Evolutionary conservation across 176 grass and related monocot species (phyloP).

Genomic region (Triticum dicoccoides): DNA sequence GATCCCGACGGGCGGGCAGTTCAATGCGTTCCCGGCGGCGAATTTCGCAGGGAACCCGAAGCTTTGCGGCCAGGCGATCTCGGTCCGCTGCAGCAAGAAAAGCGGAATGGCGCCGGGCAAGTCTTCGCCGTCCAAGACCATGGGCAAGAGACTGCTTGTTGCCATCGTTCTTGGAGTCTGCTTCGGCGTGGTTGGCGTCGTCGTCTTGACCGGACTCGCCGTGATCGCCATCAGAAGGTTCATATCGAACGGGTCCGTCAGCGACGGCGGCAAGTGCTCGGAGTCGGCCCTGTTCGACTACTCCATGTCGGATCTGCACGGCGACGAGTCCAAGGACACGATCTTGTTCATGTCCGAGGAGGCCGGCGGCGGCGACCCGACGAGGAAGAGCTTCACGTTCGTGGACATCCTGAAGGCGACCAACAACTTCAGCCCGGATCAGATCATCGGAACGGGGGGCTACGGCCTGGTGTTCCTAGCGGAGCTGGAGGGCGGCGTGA

Average conservation of each 20-base stretch:
- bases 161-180: slow-evolving; percentile 43
- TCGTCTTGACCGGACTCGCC: slow-evolving; percentile 15
- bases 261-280: background rate
- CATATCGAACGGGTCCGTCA: background rate
- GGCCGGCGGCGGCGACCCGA: background rate
- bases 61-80: slow-evolving; percentile 38
- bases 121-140: background rate
- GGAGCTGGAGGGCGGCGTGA: slow-evolving; percentile 29
- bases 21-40: slow-evolving; percentile 30
- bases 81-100: background rate
- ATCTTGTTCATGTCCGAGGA: slow-evolving; percentile 35
- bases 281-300: slow-evolving; percentile 27
- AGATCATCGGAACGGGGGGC: slow-evolving; percentile 42
- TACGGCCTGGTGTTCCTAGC: slow-evolving; percentile 57
- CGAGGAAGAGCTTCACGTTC: slow-evolving; percentile 24
- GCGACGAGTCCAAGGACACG: slow-evolving; percentile 18
- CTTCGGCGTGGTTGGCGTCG: slow-evolving; percentile 6
- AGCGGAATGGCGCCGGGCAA: background rate
- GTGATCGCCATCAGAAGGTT: slow-evolving; percentile 15
- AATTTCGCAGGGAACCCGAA: slow-evolving; percentile 36
- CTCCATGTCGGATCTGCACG: slow-evolving; percentile 26
- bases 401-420: slow-evolving; percentile 50
- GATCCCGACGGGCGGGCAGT: slow-evolving; percentile 48
- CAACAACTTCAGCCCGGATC: slow-evolving; percentile 32
- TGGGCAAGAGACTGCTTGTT: background rate